Conservation (phyloP, 2,329 filamentous ascomycete genomes). For the Capronia coronata region DNA sequence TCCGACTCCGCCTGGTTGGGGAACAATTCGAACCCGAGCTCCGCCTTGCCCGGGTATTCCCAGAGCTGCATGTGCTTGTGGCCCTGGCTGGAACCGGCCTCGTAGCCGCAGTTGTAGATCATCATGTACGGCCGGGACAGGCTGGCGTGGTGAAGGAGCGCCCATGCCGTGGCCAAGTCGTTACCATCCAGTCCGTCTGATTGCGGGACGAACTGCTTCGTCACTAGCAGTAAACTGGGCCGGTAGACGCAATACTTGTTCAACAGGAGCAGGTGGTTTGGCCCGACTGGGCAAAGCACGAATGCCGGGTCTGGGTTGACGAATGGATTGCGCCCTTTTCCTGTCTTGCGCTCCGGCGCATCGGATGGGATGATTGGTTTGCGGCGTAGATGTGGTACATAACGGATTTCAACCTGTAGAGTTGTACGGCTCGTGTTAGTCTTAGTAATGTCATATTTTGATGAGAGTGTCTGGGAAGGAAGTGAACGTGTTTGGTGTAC, state of each 20-base stretch:
- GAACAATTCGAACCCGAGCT: slow-evolving; percentile 25
- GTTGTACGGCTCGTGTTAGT: not conserved
- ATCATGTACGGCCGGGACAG: slow-evolving; percentile 31
- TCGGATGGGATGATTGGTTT: slow-evolving; percentile 29
- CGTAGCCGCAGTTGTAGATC: slow-evolving; percentile 44
- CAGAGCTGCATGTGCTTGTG: slow-evolving; percentile 45
- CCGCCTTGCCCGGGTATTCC: slow-evolving; percentile 29
- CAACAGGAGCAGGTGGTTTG: slow-evolving; percentile 26
- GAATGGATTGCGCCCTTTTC: slow-evolving; percentile 26
- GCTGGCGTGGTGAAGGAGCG: slow-evolving; percentile 31
- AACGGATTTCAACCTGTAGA: slow-evolving; percentile 25
- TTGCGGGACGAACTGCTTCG: slow-evolving; percentile 36
- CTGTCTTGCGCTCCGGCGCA: slow-evolving; percentile 26
- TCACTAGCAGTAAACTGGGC: slow-evolving; percentile 38
- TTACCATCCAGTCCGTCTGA: slow-evolving; percentile 34
- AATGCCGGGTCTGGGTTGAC: slow-evolving; percentile 28
- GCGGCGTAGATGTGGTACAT: slow-evolving; percentile 25
- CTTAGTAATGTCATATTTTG: too few species aligned
- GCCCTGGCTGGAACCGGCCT: slow-evolving; percentile 39
- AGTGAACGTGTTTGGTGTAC: slow-evolving; percentile 8
- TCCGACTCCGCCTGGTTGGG: slow-evolving; percentile 25
- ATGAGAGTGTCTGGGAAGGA: too few species aligned
- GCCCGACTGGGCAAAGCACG: slow-evolving; percentile 24
- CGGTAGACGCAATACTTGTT: slow-evolving; percentile 30
- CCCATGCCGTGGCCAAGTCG: slow-evolving; percentile 37